Percentiles rank a stretch among this genome's conserved stretches.
phyloP scores from a whole-genome alignment of 257 asterid genomes.

The Eucommia ulmoides region DNA sequence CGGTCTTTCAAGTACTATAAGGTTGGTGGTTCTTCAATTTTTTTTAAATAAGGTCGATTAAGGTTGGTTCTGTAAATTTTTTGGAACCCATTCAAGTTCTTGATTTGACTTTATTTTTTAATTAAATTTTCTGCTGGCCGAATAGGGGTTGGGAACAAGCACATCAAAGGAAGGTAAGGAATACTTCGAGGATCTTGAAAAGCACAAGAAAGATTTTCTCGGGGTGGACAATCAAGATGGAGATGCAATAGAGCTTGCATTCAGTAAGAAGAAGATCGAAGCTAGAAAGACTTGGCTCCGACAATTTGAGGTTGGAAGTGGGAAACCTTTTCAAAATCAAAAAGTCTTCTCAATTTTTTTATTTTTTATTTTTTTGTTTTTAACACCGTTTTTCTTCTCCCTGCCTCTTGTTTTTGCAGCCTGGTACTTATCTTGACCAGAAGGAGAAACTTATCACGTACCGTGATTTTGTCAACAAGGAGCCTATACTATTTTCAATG shows the following conservation, averaged over 20 bases:
- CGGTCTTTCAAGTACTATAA: slow-evolving; percentile 94
- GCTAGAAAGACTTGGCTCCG: slow-evolving; percentile 93
- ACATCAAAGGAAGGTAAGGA: slow-evolving; percentile 83
- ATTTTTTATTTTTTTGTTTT: no score
- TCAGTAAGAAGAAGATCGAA: slow-evolving; percentile 95
- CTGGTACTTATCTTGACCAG: slow-evolving; percentile 88
- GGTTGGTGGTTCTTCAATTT: slow-evolving; percentile 31
- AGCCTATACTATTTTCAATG: slow-evolving; percentile 77
- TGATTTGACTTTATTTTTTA: no score
- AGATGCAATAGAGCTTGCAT: slow-evolving; percentile 94
- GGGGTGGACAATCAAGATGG: slow-evolving; percentile 82
- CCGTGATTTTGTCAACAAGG: slow-evolving; percentile 90
- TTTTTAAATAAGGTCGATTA: no score
- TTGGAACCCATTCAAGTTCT: no score
- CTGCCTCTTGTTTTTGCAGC: slow-evolving; percentile 50
- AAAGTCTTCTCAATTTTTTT: no score
- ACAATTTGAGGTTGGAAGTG: slow-evolving; percentile 57
- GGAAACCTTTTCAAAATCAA: neutral
- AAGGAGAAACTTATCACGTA: slow-evolving; percentile 48
- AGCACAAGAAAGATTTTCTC: slow-evolving; percentile 79
- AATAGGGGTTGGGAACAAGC: slow-evolving; percentile 99
- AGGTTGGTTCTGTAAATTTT: no score
- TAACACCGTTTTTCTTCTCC: no score
- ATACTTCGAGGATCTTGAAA: slow-evolving; percentile 67
- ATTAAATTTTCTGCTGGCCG: no score